Evolutionary conservation across 768 basidiomycete species (phyloP).

Genomic region (Sporobolomyces roseus): DNA sequence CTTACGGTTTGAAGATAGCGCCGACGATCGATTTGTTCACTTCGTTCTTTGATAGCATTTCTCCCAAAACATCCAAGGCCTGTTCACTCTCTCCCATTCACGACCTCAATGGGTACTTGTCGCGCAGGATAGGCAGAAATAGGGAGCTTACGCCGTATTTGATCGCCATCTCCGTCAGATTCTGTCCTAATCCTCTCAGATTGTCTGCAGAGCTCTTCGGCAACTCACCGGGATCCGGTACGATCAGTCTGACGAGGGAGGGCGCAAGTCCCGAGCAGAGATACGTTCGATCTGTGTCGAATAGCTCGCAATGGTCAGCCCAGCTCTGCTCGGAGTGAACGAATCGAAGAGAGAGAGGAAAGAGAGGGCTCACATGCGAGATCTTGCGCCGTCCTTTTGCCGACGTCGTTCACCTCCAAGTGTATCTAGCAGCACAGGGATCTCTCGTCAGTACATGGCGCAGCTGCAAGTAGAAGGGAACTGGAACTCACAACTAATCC

Average conservation of each 20-base stretch:
- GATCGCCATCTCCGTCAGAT: not conserved
- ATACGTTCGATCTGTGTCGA: not conserved
- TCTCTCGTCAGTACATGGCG: not conserved
- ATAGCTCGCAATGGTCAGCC: not conserved
- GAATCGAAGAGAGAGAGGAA: not conserved
- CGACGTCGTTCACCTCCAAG: slow-evolving; percentile 4
- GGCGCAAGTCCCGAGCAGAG: not conserved
- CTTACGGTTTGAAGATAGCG: not conserved
- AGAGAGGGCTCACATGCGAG: slow-evolving; percentile 3
- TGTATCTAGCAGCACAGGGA: not conserved
- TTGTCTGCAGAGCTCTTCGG: slow-evolving; percentile 13
- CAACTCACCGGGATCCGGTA: not conserved
- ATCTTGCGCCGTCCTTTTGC: not conserved
- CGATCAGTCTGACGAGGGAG: not conserved
- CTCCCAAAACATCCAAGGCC: slow-evolving; percentile 8
- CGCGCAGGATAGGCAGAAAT: too few relatives aligned
- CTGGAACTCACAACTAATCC: slow-evolving; percentile 1
- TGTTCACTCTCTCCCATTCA: too few relatives aligned
- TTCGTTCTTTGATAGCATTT: slow-evolving; percentile 7
- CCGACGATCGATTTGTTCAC: slow-evolving; percentile 3
- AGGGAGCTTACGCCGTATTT: slow-evolving; percentile 7
- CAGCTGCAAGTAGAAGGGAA: not conserved
- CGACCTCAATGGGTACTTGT: not conserved
- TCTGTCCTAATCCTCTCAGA: not conserved
- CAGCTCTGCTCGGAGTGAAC: not conserved